These are phyloP conservation scores for Lentinula boryana DNA, from an alignment of 768 basidiomycete genomes.

Conservation along the genomic window DNA sequence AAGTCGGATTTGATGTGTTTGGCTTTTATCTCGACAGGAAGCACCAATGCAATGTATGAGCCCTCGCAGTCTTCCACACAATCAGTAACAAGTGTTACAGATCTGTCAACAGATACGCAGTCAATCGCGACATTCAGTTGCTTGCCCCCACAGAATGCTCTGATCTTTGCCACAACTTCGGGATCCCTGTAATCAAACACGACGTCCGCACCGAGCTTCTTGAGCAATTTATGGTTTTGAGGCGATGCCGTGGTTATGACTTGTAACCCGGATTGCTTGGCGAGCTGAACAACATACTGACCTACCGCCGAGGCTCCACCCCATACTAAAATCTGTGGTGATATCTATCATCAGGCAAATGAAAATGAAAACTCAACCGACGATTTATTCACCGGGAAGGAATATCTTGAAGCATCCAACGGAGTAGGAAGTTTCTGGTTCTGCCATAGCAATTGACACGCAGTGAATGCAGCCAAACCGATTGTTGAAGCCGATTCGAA, in stretches of 20 bases:
- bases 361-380: neutral
- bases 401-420: conserved; percentile 3
- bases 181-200: conserved; percentile 28
- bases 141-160: conserved; percentile 13
- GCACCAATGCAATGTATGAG: conserved; percentile 7
- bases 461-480: conserved; percentile 13
- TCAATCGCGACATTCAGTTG: conserved; percentile 15
- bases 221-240: conserved; percentile 28
- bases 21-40: neutral
- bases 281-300: conserved; percentile 31
- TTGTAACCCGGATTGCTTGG: conserved; percentile 29
- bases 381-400: conserved; percentile 9
- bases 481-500: conserved; percentile 13
- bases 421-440: conserved; percentile 12
- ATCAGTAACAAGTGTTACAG: conserved; percentile 6
- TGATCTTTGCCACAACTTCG: conserved; percentile 17
- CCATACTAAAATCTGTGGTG: conserved; percentile 7
- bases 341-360: neutral
- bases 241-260: conserved; percentile 35
- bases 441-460: conserved; percentile 13
- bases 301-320: conserved; percentile 18
- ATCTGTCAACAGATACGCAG: conserved; percentile 13
- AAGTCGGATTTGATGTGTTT: conserved; percentile 10
- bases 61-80: conserved; percentile 4
- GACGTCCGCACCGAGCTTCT: conserved; percentile 32